A percentile compares a stretch with the other conserved stretches of the same genome.
These are phyloP conservation scores for Aspergillus ochraceoroseus DNA, from an alignment of 2,329 filamentous ascomycete species.

Conservation along the genomic window DNA sequence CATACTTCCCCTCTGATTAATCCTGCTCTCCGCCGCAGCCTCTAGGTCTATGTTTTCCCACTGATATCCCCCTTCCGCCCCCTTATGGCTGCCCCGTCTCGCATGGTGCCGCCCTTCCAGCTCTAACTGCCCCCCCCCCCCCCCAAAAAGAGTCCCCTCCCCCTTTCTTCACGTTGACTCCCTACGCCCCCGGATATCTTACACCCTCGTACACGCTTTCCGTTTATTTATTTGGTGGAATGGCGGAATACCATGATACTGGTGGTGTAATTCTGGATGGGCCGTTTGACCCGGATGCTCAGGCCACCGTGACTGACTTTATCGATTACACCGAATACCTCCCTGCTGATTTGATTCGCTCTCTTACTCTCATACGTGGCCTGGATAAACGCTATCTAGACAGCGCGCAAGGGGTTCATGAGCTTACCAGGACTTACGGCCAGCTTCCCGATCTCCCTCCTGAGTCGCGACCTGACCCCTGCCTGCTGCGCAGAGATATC, in stretches of 20 bases:
- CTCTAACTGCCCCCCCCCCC: conserved; percentile 13
- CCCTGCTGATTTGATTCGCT: conserved; percentile 60
- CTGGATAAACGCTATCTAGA: conserved; percentile 45
- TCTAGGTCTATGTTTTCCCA: conserved; percentile 14
- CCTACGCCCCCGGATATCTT: conserved; percentile 8
- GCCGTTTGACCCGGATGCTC: conserved; percentile 58
- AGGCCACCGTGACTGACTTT: conserved; percentile 63
- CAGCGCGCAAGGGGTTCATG: conserved; percentile 40
- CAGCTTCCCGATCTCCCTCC: conserved; percentile 49
- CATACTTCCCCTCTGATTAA: neutral
- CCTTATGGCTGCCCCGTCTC: conserved; percentile 22
- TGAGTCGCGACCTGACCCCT: conserved; percentile 49
- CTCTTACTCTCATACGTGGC: conserved; percentile 56
- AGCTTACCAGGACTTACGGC: conserved; percentile 43
- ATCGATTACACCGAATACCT: conserved; percentile 67
- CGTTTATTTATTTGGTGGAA: conserved; percentile 26
- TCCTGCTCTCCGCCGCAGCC: conserved; percentile 1
- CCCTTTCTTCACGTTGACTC: conserved; percentile 12
- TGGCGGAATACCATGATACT: conserved; percentile 43
- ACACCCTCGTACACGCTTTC: conserved; percentile 15
- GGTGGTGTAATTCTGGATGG: conserved; percentile 45
- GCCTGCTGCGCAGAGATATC: conserved; percentile 52
- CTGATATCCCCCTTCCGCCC: conserved; percentile 8
- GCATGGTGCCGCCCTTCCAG: conserved; percentile 22
- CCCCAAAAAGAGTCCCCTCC: conserved; percentile 12